These are phyloP conservation scores for Salix dunnii DNA, from an alignment of 345 rosid species.

Conservation along the genomic window DNA sequence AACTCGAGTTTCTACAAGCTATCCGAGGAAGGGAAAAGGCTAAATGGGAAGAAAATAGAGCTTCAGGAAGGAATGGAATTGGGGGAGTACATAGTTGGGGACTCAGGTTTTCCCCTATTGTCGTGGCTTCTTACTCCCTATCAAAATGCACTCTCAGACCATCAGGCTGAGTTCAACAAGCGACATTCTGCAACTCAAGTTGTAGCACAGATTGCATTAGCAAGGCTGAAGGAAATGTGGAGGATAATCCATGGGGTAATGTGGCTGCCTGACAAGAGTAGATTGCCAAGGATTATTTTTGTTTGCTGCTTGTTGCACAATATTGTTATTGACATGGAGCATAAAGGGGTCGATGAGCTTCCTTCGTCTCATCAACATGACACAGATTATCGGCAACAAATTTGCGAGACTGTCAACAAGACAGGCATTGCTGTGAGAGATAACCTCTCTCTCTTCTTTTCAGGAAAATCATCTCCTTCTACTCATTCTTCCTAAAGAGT, in stretches of 20 bases:
- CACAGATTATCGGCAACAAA: slow-evolving; percentile 43
- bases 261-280: slow-evolving; percentile 74
- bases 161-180: slow-evolving; percentile 51
- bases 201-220: slow-evolving; percentile 51
- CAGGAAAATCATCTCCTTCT: slow-evolving; percentile 35
- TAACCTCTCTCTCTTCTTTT: slow-evolving; percentile 40
- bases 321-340: slow-evolving; percentile 57
- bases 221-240: slow-evolving; percentile 75
- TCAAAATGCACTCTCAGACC: slow-evolving; percentile 41
- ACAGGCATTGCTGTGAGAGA: slow-evolving; percentile 45
- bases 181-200: slow-evolving; percentile 48
- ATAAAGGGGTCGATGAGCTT: slow-evolving; percentile 41
- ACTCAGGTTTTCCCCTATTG: slow-evolving; percentile 53
- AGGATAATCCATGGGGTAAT: slow-evolving; percentile 64
- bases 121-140: slow-evolving; percentile 70
- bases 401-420: slow-evolving; percentile 40
- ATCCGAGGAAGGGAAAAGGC: slow-evolving; percentile 55
- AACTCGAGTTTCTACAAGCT: slow-evolving; percentile 60
- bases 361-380: slow-evolving; percentile 50
- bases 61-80: slow-evolving; percentile 40
- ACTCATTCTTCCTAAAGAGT: not conserved
- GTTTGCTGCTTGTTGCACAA: slow-evolving; percentile 77
- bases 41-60: slow-evolving; percentile 41
- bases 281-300: slow-evolving; percentile 57
- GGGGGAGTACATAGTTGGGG: slow-evolving; percentile 59